These are phyloP conservation scores for Aureobasidium uvarum DNA, from an alignment of 2,329 filamentous ascomycete genomes.

Conservation along the genomic window DNA sequence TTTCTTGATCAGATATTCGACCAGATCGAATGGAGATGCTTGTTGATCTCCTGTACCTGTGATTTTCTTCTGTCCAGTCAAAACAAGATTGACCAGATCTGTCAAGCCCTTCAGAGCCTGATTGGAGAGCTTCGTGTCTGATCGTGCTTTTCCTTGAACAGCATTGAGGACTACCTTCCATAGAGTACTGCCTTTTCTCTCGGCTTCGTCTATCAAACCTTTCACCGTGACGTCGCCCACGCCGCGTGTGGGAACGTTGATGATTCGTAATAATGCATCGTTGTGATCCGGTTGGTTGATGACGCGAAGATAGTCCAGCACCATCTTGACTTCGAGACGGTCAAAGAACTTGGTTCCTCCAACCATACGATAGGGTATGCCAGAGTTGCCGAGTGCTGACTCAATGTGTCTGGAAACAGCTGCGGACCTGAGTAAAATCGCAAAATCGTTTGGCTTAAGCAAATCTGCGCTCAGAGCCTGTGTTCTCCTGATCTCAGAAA, in stretches of 20 bases:
- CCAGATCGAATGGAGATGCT: constrained; percentile 48
- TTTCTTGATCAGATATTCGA: constrained; percentile 60
- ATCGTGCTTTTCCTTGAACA: constrained; percentile 52
- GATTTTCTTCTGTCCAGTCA: constrained; percentile 57
- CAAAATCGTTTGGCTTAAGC: constrained; percentile 73
- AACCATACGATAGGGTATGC: constrained; percentile 89
- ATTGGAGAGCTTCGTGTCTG: constrained; percentile 56
- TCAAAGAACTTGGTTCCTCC: constrained; percentile 91
- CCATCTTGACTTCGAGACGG: constrained; percentile 77
- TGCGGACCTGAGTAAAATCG: constrained; percentile 82
- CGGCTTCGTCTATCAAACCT: constrained; percentile 71
- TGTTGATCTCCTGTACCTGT: constrained; percentile 41
- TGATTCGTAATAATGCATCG: constrained; percentile 76
- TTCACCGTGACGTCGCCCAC: constrained; percentile 79
- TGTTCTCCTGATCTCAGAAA: constrained; percentile 73
- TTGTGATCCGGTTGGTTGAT: constrained; percentile 83
- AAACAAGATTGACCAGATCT: constrained; percentile 59
- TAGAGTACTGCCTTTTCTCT: constrained; percentile 64
- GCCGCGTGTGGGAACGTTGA: constrained; percentile 79
- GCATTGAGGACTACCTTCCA: constrained; percentile 70
- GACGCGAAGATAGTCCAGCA: constrained; percentile 85
- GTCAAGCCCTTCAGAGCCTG: constrained; percentile 58
- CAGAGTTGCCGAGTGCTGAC: constrained; percentile 71
- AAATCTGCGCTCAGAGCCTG: constrained; percentile 70
- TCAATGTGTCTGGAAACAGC: constrained; percentile 83